Base-by-base conservation (phyloP, 306 rosid species). In the Gleditsia sinensis region DNA sequence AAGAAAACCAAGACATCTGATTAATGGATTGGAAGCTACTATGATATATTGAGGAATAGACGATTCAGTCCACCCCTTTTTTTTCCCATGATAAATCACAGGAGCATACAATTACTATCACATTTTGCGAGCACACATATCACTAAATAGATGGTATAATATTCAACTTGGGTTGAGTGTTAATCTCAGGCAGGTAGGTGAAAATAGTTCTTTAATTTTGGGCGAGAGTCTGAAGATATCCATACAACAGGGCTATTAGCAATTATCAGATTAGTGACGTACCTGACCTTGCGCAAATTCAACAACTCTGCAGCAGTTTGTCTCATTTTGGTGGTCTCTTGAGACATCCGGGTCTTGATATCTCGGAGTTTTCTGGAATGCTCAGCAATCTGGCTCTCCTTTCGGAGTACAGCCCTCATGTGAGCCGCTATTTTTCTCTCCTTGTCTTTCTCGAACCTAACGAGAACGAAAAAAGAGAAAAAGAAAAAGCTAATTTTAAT, bases 311-410 rank as follows among this genome's bases (percentile, higher is more conserved):
- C 56, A 72, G 77, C 54, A 59, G 89, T 61, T 17, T 67, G 59
- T 25, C 36, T 69, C 78, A 82, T 42, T 70, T 60, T 84, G 0
- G 40, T n/a, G 25, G 46, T 17, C 83, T 94, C 97, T 54, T 55
- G 77, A 63, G 39, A 46, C 39, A 89, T 16, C 12, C 81, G 81
- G 40, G 0, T 43, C 72, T 85, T 80, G 12, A 91, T 69, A 14
- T 72, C 81, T 21, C 49, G 72, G 27, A 94, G 70, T 75, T 57
- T 89, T 76, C 88, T 84, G n/a, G 62, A 83, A 86, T 83, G 92
- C 72, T 87, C 93, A 0, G 62, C 20, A 76, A 88, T 67, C 80
- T 90, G 89, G 42, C 95, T 88, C 76, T 90, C 89, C 78, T 89
- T 94, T 78, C 96, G 81, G 56, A 89, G 76, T 50, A 88, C 28